Evolutionary conservation across 208 protist genomes (phyloP), one percentile per base, ranked within the genome.

Genomic region (Trypanosoma vivax): DNA sequence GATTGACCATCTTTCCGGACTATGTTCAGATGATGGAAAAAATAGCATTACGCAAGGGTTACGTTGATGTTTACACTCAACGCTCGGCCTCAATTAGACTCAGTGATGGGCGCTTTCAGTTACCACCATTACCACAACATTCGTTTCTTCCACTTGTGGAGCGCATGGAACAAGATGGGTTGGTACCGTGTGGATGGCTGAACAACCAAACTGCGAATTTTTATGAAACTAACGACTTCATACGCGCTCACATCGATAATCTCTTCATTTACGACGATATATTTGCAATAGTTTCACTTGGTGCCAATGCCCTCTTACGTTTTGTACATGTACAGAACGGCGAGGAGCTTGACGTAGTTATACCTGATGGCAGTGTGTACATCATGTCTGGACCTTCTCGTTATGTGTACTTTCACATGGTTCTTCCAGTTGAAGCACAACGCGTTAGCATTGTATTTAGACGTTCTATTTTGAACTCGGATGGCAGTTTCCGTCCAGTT

Each of bases 361-460:
- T 94, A 18, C 86, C 86, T 11, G 80, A 94, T 56, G 60, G 80
- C 10, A 78, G 78, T 49, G 47, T 94, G 11, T 94, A 94, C 67
- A 79, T 94, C 57, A 76, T 94, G 71, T 89, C 79, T 1, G 86
- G 86, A 2, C 86, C 86, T 14, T 75, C 86, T 21, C 70, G 86
- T 6, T 94, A 90, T 57, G 78, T 94, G 4, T 94, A 94, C 53
- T 90, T 94, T 54, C 86, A 94, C 70, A 94, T 94, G 86, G 76
- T 94, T 29, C 67, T 90, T 13, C 86, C 86, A 13, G 76, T 90
- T 3, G 82, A 94, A 54, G 66, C 70, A 19, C 86, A 89, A 70
- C 82, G 86, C 14, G 86, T 91, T 50, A 88, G 78, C 29, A 76
- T 94, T 24, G 86, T 94, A 28, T 83, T 94, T 43, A 78, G 86